Conservation (phyloP, 768 basidiomycete species). For the Kwoniella sp. region DNA sequence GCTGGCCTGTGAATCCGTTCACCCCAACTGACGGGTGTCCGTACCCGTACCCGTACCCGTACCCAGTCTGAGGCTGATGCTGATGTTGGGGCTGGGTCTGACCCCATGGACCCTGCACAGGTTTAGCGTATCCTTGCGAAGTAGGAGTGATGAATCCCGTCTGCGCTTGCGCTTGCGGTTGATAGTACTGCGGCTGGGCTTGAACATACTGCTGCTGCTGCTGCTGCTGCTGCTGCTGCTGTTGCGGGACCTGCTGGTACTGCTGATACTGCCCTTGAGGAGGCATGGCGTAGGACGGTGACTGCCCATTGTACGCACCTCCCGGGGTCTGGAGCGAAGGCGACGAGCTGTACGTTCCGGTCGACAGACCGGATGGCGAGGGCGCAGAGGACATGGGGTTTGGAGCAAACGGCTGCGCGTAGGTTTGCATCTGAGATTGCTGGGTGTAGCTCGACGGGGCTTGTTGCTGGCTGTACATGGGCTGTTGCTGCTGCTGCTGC, state of each 20-base stretch:
- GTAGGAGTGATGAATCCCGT: too few relatives aligned
- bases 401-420: neutral
- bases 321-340: neutral
- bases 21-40: too few relatives aligned
- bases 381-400: neutral
- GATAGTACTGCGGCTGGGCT: neutral
- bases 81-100: neutral
- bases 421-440: neutral
- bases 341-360: neutral
- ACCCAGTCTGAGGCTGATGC: neutral
- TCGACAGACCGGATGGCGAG: neutral
- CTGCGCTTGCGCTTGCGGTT: neutral
- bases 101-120: too few relatives aligned
- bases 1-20: too few relatives aligned
- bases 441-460: neutral
- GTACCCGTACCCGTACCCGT: neutral
- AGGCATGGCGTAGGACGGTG: neutral
- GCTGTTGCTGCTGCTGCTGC: constrained; percentile 3
- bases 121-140: too few relatives aligned
- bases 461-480: neutral
- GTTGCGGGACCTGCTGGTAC: constrained; percentile 1
- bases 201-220: neutral
- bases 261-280: constrained; percentile 5
- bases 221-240: constrained; percentile 2
- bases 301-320: neutral